Base-by-base conservation (phyloP, 768 basidiomycete genomes). In the Russula vinacea region DNA sequence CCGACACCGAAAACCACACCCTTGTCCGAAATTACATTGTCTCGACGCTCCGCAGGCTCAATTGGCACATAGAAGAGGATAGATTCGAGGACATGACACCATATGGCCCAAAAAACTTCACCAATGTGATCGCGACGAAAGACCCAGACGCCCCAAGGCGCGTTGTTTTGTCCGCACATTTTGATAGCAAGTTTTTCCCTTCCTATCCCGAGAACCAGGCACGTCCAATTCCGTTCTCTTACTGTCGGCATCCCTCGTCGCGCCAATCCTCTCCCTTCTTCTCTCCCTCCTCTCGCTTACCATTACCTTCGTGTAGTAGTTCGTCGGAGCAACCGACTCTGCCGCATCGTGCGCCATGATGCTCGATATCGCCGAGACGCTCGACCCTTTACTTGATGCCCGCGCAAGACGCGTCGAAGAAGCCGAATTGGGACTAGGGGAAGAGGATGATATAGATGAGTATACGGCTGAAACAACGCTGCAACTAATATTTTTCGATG, bases 311-410 rank as follows among this genome's bases (percentile, higher is more conserved):
- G 44, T 47, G 29, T 58, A 65, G 67, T 76, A 98, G 92, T 99
- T 99, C 73, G 78, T 99, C 71, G 97, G 97, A 39, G 97, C 97
- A 10, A 98, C 94, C 11, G 97, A 99, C 73, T 97, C 94, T 0
- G 97, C 95, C 7, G 94, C 92, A 39, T 87, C 97, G 2, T 98
- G 95, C 68, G 93, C 94, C 5, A 87, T 98, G 76, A 83, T 99
- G 78, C 83, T 98, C 33, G 94, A 98, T 75, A 78, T 98, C 17
- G 97, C 94, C 0, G 90, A 94, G 75, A 77, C 89, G 6, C 76
- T 98, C 44, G 84, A 90, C 64, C 85, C 85, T 0, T 76, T 95
- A 45, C 75, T 98, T 19, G 80, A 89, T 39, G 77, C 79, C 14
- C 81, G 88, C 26, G 76, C 80, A 50, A 76, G 81, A 60, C 79